Base-by-base conservation (phyloP, 2,329 filamentous ascomycete genomes). In the Sclerotinia minor region DNA sequence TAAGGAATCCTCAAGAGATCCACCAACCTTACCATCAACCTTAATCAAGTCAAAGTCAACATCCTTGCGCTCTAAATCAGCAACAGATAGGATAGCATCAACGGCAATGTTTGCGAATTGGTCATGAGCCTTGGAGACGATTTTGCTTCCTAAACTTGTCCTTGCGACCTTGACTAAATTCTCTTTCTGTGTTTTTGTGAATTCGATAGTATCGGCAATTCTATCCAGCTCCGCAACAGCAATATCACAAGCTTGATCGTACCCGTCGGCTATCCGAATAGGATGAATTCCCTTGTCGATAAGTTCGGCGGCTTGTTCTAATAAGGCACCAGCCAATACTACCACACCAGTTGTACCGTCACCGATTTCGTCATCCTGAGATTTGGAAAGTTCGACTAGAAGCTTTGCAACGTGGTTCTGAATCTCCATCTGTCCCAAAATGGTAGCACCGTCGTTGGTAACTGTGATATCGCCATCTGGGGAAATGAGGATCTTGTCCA, bases 281-380 rank as follows among this genome's bases (percentile, higher is more conserved):
- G 95, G 95, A 82, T 99, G 95, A 76, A 99, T 99, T 78, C 95
- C 96, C 87, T 99, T 99, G 85, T 99, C 96, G 79, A 99, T 98
- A 75, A 99, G 87, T 79, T 97, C 95, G 71, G 94, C 92, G 24
- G 95, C 95, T 82, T 98, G 94, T 81, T 99, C 96, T 70, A 99
- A 84, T 72, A 99, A 87, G 71, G 95, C 94, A 72, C 94, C 95
- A 19, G 95, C 95, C 73, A 99, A 83, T 60, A 99, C 96, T 64
- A 99, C 95, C 19, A 99, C 95, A 79, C 95, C 95, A 0, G 95
- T 99, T 71, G 95, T 99, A 72, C 95, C 95, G 79, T 99, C 95
- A 77, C 95, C 95, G 77, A 99, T 99, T 82, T 99, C 95, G 75
- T 98, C 94, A 77, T 99, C 95, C 80, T 99, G 95, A 50, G 95